Conservation (phyloP, 1,284 basidiomycete species). For the Apiotrichum laibachii region DNA sequence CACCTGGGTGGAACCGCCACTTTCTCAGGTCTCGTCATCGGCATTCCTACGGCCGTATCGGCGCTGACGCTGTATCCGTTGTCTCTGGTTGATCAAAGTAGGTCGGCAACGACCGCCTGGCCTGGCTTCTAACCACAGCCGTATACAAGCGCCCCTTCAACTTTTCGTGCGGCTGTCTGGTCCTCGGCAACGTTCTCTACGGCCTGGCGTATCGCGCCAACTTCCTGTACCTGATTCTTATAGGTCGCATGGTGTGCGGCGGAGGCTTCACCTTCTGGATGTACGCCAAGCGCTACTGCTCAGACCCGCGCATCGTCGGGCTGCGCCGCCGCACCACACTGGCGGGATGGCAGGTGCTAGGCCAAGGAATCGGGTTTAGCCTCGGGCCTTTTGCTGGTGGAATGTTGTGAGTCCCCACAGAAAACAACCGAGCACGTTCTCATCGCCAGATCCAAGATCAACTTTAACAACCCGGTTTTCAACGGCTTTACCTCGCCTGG, state of each 20-base stretch:
- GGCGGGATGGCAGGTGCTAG: conserved; percentile 16
- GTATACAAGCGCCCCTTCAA: conserved; percentile 9
- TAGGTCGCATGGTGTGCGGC: conserved; percentile 13
- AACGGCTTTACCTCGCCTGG: conserved; percentile 13
- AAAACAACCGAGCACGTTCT: too few relatives aligned
- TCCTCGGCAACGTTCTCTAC: conserved; percentile 12
- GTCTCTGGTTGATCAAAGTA: conserved; percentile 6
- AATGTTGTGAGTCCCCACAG: conserved; percentile 3
- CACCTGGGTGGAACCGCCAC: conserved; percentile 10
- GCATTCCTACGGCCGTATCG: conserved; percentile 8
- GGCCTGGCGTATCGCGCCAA: conserved; percentile 10
- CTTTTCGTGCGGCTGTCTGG: conserved; percentile 7
- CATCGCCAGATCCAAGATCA: conserved; percentile 11
- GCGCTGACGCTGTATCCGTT: conserved; percentile 5
- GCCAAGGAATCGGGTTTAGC: conserved; percentile 12
- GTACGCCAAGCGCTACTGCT: conserved; percentile 17
- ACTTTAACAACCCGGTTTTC: conserved; percentile 4
- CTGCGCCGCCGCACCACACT: conserved; percentile 11
- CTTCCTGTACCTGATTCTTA: conserved; percentile 15
- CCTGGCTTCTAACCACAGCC: background rate
- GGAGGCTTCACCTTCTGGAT: conserved; percentile 14
- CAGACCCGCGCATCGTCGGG: conserved; percentile 12
- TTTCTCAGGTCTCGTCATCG: conserved; percentile 15
- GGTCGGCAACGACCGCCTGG: background rate
- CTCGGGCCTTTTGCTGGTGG: conserved; percentile 13